phyloP scores from a whole-genome alignment of 1,284 basidiomycete genomes.

The Rhodotorula sp. region DNA sequence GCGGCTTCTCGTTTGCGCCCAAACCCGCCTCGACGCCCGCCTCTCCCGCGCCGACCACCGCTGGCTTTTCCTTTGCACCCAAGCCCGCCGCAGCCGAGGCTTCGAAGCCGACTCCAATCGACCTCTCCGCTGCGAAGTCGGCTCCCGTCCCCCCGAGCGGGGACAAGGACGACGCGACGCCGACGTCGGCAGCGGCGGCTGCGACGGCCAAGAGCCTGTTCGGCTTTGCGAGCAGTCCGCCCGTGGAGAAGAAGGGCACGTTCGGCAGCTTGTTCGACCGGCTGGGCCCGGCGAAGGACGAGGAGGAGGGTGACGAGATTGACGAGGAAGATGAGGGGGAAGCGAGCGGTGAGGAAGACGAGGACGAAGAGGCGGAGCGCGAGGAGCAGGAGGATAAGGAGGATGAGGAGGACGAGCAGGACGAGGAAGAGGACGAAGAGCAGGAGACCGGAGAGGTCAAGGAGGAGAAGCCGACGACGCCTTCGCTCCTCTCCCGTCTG shows the following conservation, averaged over 20 bases:
- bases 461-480: neutral
- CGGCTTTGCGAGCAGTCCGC: constrained; percentile 38
- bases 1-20: constrained; percentile 13
- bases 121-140: constrained; percentile 2
- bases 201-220: constrained; percentile 35
- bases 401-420: constrained; percentile 6
- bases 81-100: neutral
- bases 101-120: neutral
- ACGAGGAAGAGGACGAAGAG: constrained; percentile 10
- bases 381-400: constrained; percentile 13
- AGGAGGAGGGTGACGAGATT: neutral
- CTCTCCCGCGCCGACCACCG: neutral
- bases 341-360: constrained; percentile 7
- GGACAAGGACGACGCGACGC: neutral
- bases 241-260: constrained; percentile 10
- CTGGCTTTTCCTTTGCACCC: constrained; percentile 12
- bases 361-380: constrained; percentile 5
- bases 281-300: neutral
- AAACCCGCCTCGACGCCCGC: neutral
- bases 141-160: neutral
- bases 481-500: constrained; percentile 31
- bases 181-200: neutral
- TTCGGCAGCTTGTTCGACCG: constrained; percentile 17
- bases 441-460: constrained; percentile 9
- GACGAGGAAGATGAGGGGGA: neutral